Conservation (phyloP, 805 yeast genomes). For the Pichia pseudocactophila region DNA sequence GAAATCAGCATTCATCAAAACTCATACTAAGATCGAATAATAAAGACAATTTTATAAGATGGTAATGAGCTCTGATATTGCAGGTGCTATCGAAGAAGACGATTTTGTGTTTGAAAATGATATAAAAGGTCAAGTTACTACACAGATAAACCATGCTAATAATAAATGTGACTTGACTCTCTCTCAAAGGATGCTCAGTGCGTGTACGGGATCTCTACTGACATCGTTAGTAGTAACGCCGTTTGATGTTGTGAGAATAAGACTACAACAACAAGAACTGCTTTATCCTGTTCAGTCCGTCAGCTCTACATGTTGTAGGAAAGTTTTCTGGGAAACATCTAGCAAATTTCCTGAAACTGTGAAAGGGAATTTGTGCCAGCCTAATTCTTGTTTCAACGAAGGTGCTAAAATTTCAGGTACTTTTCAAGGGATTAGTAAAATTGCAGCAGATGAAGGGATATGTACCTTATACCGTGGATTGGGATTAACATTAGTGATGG, state of each 20-base stretch:
- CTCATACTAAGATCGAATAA: no score
- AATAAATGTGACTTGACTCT: slow-evolving; percentile 32
- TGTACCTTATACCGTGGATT: slow-evolving; percentile 84
- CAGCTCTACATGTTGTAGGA: slow-evolving; percentile 28
- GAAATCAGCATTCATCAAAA: no score
- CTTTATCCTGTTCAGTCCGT: slow-evolving; percentile 29
- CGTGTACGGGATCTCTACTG: slow-evolving; percentile 64
- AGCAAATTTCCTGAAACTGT: slow-evolving; percentile 20
- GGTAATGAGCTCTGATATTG: slow-evolving; percentile 34
- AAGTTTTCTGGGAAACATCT: slow-evolving; percentile 28
- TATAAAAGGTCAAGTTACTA: neutral
- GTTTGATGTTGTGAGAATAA: slow-evolving; percentile 67
- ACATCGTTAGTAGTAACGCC: slow-evolving; percentile 74
- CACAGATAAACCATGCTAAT: neutral
- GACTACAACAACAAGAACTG: slow-evolving; percentile 71
- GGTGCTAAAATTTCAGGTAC: slow-evolving; percentile 49
- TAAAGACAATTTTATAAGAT: slow-evolving; percentile 14
- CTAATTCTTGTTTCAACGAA: slow-evolving; percentile 34
- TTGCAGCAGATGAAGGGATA: slow-evolving; percentile 65
- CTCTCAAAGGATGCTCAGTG: slow-evolving; percentile 64
- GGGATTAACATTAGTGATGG: slow-evolving; percentile 74
- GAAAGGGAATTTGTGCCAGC: slow-evolving; percentile 23
- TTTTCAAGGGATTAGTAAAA: slow-evolving; percentile 59
- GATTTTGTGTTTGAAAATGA: slow-evolving; percentile 13
- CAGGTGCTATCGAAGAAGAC: slow-evolving; percentile 32